Evolutionary conservation across 2,329 filamentous ascomycete species (phyloP).

Genomic region (Hypoxylon rubiginosum): DNA sequence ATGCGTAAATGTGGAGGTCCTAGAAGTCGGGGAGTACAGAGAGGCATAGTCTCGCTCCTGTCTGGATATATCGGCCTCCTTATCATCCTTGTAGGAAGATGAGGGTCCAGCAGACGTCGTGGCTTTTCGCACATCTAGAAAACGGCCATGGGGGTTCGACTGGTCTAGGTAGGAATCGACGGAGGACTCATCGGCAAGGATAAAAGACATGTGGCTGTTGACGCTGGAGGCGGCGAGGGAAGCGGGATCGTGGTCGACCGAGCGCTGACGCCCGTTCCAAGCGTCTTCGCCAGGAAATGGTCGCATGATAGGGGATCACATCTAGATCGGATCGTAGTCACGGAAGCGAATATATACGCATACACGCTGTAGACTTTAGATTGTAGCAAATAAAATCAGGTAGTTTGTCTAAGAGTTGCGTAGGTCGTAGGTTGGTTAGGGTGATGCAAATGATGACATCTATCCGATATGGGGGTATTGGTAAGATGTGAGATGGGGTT

Average conservation of each 20-base stretch:
- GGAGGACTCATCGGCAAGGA: slow-evolving; percentile 64
- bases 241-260: slow-evolving; percentile 55
- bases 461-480: slow-evolving; percentile 14
- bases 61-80: slow-evolving; percentile 38
- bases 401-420: slow-evolving; percentile 1
- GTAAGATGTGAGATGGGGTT: slow-evolving; percentile 21
- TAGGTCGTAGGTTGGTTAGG: slow-evolving; percentile 19
- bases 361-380: slow-evolving; percentile 9
- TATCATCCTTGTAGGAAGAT: slow-evolving; percentile 42
- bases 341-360: slow-evolving; percentile 7
- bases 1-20: slow-evolving; percentile 51
- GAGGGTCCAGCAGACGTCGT: slow-evolving; percentile 25
- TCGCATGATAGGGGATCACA: slow-evolving; percentile 55
- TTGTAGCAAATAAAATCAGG: slow-evolving; percentile 17
- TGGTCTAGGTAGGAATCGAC: slow-evolving; percentile 58
- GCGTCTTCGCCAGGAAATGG: slow-evolving; percentile 62
- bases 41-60: slow-evolving; percentile 38
- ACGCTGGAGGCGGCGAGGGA: slow-evolving; percentile 52
- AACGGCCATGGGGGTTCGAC: slow-evolving; percentile 46
- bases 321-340: slow-evolving; percentile 26
- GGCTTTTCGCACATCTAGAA: slow-evolving; percentile 53
- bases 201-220: slow-evolving; percentile 65
- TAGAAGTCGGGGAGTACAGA: slow-evolving; percentile 49
- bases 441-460: slow-evolving; percentile 33
- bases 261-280: slow-evolving; percentile 56